Evolutionary conservation across 495 filamentous ascomycete species (phyloP).

Genomic region (Platismatia glauca): DNA sequence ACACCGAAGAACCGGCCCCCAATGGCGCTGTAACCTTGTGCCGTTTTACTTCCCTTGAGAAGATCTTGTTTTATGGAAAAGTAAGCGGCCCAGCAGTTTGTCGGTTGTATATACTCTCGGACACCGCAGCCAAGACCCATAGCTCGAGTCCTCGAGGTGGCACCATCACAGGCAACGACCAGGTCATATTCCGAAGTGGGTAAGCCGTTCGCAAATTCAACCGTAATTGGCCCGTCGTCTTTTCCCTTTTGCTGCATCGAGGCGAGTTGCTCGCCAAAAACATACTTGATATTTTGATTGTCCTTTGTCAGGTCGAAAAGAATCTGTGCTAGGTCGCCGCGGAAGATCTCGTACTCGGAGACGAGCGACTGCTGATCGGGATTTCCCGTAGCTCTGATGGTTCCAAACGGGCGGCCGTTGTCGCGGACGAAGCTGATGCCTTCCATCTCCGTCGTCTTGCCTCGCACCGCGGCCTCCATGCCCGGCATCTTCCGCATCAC

Average conservation of each 20-base stretch:
- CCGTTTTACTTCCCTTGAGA: constrained; percentile 30
- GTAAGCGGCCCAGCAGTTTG: constrained; percentile 36
- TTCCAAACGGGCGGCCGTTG: constrained; percentile 31
- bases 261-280: constrained; percentile 36
- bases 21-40: constrained; percentile 23
- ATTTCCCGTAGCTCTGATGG: constrained; percentile 35
- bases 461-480: constrained; percentile 38
- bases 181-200: constrained; percentile 37
- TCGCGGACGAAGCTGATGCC: constrained; percentile 38
- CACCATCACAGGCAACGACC: constrained; percentile 42
- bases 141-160: constrained; percentile 40
- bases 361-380: constrained; percentile 31
- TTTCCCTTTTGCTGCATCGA: constrained; percentile 25
- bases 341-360: constrained; percentile 46
- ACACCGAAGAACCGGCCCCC: constrained; percentile 32
- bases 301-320: constrained; percentile 35
- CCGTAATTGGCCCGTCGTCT: constrained; percentile 26
- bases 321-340: constrained; percentile 28
- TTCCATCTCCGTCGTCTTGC: constrained; percentile 32
- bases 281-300: constrained; percentile 33
- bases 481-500: constrained; percentile 44
- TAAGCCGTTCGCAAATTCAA: constrained; percentile 32
- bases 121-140: constrained; percentile 35
- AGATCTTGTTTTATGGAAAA: constrained; percentile 34
- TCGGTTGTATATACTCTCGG: constrained; percentile 29